Evolutionary conservation across 108 stramenopile genomes (phyloP).

Genomic region (Mediolabrus comicus): DNA sequence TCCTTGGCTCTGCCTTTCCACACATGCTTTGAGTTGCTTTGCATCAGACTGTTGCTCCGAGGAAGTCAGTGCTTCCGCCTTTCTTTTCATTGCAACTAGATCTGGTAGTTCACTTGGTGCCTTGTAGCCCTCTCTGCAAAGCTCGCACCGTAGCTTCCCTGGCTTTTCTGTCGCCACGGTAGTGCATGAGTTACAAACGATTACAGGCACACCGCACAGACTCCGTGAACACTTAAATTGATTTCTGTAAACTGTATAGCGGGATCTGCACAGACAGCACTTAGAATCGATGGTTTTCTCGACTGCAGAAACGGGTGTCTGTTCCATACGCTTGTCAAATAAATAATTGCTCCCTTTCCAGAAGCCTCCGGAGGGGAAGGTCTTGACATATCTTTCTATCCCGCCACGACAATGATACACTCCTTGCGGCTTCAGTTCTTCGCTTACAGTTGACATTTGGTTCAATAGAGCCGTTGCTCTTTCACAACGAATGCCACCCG

Average conservation of each 20-base stretch:
- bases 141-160: slow-evolving; percentile 40
- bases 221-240: slow-evolving; percentile 49
- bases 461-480: slow-evolving; percentile 75
- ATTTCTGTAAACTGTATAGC: slow-evolving; percentile 54
- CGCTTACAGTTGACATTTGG: slow-evolving; percentile 51
- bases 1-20: neutral
- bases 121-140: slow-evolving; percentile 58
- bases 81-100: slow-evolving; percentile 51
- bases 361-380: slow-evolving; percentile 71
- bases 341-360: slow-evolving; percentile 86
- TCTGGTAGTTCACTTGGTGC: slow-evolving; percentile 53
- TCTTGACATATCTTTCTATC: slow-evolving; percentile 64
- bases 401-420: slow-evolving; percentile 80
- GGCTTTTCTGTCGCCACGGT: slow-evolving; percentile 15
- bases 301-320: slow-evolving; percentile 49
- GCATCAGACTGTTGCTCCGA: neutral
- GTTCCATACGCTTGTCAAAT: slow-evolving; percentile 82
- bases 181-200: slow-evolving; percentile 56
- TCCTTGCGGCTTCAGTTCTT: slow-evolving; percentile 48
- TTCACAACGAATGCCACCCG: slow-evolving; percentile 74
- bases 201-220: slow-evolving; percentile 77
- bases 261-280: slow-evolving; percentile 53
- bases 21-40: slow-evolving; percentile 7
- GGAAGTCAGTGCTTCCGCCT: slow-evolving; percentile 39
- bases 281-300: slow-evolving; percentile 53